These are phyloP conservation scores for Emergomyces orientalis DNA, from an alignment of 2,329 filamentous ascomycete genomes.

Conservation along the genomic window DNA sequence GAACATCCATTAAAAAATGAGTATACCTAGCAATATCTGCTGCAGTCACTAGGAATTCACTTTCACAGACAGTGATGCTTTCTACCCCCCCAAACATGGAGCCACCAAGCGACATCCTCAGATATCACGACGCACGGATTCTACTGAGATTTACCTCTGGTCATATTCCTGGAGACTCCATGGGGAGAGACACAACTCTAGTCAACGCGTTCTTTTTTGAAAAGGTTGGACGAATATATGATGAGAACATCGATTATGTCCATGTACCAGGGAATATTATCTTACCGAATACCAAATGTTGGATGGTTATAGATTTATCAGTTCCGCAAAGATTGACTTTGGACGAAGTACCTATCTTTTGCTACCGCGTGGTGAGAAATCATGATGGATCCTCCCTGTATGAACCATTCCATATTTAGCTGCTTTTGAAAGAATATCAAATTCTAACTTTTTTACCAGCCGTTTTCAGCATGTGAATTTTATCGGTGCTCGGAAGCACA, in stretches of 20 bases:
- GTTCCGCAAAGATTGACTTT: not conserved
- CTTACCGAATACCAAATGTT: not conserved
- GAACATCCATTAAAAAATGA: too few species aligned
- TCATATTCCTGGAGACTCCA: not conserved
- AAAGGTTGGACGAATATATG: not conserved
- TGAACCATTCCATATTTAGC: not conserved
- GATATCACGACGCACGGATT: not conserved
- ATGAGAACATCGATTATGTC: not conserved
- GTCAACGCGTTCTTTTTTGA: not conserved
- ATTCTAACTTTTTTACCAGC: not conserved
- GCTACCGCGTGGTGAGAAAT: not conserved
- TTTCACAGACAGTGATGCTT: not conserved
- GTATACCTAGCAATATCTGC: too few species aligned
- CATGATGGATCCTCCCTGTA: not conserved
- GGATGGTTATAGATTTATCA: not conserved
- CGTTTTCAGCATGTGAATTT: not conserved
- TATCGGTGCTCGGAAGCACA: not conserved
- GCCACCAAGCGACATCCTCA: not conserved
- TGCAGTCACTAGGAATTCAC: too few species aligned
- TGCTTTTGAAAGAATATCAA: not conserved
- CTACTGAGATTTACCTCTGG: not conserved
- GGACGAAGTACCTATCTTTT: not conserved
- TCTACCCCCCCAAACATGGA: not conserved
- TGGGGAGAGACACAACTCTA: not conserved
- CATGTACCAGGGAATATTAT: not conserved